Evolutionary conservation across 2,329 filamentous ascomycete species (phyloP), one percentile per base, ranked within the genome.

Genomic region (Lasiodiplodia theobromae): DNA sequence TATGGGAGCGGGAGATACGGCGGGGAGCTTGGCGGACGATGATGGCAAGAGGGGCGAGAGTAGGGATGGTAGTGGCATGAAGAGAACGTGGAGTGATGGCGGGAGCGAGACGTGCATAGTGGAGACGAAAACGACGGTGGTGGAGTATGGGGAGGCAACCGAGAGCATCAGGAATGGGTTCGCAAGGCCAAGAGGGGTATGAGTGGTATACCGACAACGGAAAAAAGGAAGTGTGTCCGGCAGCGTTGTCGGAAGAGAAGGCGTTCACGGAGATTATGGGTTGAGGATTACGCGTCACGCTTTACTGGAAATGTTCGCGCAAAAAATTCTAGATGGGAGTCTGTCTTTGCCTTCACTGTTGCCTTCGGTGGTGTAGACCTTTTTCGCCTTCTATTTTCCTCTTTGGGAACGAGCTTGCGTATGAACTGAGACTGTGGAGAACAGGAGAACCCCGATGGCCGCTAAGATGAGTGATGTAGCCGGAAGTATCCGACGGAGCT

Each of bases 101-200:
- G 62, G 47, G 23, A 65, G 62, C 34, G 62, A 65, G 47, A 65
- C 49, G 47, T 28, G 31, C 12, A 65, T 65, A 5, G 62, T 65
- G 16, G 31, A 65, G 40, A 62, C 58, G 25, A 62, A 62, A 40
- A 51, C 58, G 18, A 49, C 58, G 58, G 57, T 60, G 14, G 57
- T 60, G 37, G 38, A 60, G 57, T 60, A 47, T 16, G 57, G 57
- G 4, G 57, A 60, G 1, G 18, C 14, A 16, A 60, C 21, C 12
- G 57, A 60, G 38, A 60, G 57, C 14, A 60, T 60, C 4, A 23
- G 37, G 14, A 10, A 28, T 4, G 38, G 57, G 11, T 60, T 60
- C 2, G 21, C 57, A 14, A 25, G 38, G 57, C 37, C 38, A 23
- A 44, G 23, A 21, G 37, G 57, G 23, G 14, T 60, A 14, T 58